These are phyloP conservation scores for Daldinia decipiens DNA, from an alignment of 495 filamentous ascomycete species.

Conservation along the genomic window DNA sequence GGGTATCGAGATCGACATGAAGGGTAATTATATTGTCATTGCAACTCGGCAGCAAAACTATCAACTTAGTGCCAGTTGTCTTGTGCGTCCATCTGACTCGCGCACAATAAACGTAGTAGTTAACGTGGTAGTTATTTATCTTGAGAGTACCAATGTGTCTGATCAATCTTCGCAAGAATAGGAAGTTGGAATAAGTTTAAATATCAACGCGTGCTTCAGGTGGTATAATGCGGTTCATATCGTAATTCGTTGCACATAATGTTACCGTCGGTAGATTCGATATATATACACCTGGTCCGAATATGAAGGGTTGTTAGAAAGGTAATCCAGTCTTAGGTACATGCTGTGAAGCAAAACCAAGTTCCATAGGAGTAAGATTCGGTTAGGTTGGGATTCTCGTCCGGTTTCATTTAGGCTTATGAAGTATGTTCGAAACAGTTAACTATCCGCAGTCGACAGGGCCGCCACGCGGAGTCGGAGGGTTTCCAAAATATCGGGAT, in stretches of 20 bases:
- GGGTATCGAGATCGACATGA: constrained; percentile 28
- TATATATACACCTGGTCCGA: constrained; percentile 34
- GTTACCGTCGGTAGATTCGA: constrained; percentile 24
- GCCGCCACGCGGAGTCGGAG: constrained; percentile 52
- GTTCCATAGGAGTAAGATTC: constrained; percentile 16
- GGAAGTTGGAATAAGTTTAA: constrained; percentile 15
- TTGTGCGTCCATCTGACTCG: constrained; percentile 30
- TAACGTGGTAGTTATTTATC: constrained; percentile 27
- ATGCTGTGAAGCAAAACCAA: constrained; percentile 7
- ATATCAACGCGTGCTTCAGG: constrained; percentile 43
- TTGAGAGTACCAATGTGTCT: constrained; percentile 26
- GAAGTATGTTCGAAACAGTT: constrained; percentile 11
- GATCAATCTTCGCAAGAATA: constrained; percentile 32
- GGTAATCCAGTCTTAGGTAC: background rate
- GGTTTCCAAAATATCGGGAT: constrained; percentile 70
- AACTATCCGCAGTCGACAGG: constrained; percentile 35
- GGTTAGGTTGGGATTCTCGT: background rate
- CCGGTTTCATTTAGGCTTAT: constrained; percentile 1
- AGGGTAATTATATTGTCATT: constrained; percentile 23
- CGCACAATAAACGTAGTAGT: constrained; percentile 24
- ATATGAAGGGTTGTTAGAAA: constrained; percentile 12
- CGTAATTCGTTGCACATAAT: constrained; percentile 45
- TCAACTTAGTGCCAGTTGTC: constrained; percentile 26
- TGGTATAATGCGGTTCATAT: constrained; percentile 47
- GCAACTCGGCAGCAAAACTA: constrained; percentile 25